These are phyloP conservation scores for Lactarius indigo DNA, from an alignment of 768 basidiomycete genomes.

Conservation along the genomic window DNA sequence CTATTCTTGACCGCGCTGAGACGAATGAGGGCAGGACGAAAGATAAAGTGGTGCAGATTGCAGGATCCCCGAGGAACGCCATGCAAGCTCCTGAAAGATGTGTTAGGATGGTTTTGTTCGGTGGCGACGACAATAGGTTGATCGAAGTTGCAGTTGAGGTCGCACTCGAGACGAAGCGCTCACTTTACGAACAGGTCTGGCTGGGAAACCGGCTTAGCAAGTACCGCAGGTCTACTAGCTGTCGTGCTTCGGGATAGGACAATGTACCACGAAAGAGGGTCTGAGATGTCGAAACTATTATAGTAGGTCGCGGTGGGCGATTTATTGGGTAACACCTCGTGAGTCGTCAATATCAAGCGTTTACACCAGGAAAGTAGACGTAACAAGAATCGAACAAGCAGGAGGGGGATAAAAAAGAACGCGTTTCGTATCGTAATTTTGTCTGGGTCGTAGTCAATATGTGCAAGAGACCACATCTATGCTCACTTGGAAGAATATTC, in stretches of 20 bases:
- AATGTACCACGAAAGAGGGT: too few species aligned
- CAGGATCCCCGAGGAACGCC: too few species aligned
- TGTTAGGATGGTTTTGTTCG: too few species aligned
- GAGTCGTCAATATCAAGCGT: background rate
- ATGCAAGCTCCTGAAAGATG: too few species aligned
- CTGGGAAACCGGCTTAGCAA: background rate
- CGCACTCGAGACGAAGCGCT: too few species aligned
- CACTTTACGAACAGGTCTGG: too few species aligned
- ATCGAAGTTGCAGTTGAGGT: too few species aligned
- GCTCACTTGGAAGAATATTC: too few species aligned
- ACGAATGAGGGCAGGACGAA: background rate
- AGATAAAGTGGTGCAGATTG: background rate
- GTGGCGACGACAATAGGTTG: too few species aligned
- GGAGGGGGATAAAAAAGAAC: too few species aligned
- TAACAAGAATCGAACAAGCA: background rate
- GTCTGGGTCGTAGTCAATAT: background rate
- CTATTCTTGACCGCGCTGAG: background rate
- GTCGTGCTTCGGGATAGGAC: background rate
- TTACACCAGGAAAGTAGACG: background rate
- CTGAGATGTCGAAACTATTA: too few species aligned
- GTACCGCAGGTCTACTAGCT: background rate
- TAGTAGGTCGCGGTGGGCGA: background rate
- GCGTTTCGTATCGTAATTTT: background rate
- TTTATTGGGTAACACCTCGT: background rate
- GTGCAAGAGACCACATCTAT: too few species aligned